A percentile compares a stretch with the other conserved stretches of the same genome.
Evolutionary conservation across 2,329 filamentous ascomycete genomes (phyloP).

Genomic region (Diplodia sapinea): DNA sequence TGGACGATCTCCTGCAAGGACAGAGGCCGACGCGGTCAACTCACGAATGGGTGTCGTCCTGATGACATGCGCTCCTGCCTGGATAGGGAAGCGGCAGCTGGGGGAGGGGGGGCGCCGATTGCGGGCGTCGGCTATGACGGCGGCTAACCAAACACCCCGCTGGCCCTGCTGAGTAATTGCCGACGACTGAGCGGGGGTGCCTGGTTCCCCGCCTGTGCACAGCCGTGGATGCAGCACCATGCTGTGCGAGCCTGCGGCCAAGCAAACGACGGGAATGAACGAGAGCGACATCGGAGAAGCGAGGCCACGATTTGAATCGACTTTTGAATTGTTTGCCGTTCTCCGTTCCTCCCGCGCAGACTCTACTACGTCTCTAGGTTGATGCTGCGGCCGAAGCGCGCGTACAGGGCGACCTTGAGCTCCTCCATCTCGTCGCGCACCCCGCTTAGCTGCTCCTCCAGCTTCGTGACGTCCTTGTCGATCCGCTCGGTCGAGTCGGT

Average conservation of each 20-base stretch:
- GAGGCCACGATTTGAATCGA: not conserved
- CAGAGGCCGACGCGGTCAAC: not conserved
- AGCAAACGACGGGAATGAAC: not conserved
- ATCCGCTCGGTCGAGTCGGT: constrained; percentile 72
- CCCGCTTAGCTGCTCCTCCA: constrained; percentile 77
- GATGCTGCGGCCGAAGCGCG: constrained; percentile 93
- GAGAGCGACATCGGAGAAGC: not conserved
- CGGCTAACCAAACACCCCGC: constrained; percentile 25
- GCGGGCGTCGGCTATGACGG: constrained; percentile 31
- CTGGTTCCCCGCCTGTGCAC: not conserved
- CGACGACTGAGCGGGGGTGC: constrained; percentile 4
- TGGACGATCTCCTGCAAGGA: not conserved
- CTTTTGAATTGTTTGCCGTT: not conserved
- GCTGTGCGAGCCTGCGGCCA: not conserved
- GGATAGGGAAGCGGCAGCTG: not conserved
- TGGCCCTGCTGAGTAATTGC: constrained; percentile 12
- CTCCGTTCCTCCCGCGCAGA: not conserved
- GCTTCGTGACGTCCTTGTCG: constrained; percentile 73
- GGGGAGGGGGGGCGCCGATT: constrained; percentile 14
- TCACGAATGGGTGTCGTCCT: constrained; percentile 2
- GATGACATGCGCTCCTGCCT: constrained; percentile 12
- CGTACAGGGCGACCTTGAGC: constrained; percentile 91
- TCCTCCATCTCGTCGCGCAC: constrained; percentile 86
- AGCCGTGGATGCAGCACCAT: not conserved
- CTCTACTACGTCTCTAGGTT: constrained; percentile 80